These are phyloP conservation scores for Arthrobotrys megalospora DNA, from an alignment of 2,329 filamentous ascomycete species.

Conservation along the genomic window DNA sequence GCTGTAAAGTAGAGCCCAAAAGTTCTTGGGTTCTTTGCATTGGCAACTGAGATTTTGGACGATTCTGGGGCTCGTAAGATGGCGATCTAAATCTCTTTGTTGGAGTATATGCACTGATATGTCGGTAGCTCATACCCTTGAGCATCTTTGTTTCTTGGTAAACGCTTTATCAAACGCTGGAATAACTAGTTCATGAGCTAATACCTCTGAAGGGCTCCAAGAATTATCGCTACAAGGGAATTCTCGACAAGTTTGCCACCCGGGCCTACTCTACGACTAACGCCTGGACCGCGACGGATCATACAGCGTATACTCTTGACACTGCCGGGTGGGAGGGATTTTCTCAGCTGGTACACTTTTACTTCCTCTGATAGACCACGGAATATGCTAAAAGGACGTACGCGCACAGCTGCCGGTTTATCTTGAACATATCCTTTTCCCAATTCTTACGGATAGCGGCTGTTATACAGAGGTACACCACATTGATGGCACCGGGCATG, in stretches of 20 bases:
- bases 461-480: slow-evolving; percentile 98
- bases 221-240: slow-evolving; percentile 92
- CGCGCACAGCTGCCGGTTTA: slow-evolving; percentile 80
- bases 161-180: slow-evolving; percentile 1
- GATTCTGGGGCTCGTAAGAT: slow-evolving; percentile 84
- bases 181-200: neutral
- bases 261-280: slow-evolving; percentile 95
- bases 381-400: neutral
- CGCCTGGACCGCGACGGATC: slow-evolving; percentile 96
- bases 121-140: slow-evolving; percentile 69
- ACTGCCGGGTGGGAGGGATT: slow-evolving; percentile 98
- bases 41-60: slow-evolving; percentile 97
- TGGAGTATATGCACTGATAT: slow-evolving; percentile 31
- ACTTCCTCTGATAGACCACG: neutral
- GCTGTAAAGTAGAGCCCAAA: slow-evolving; percentile 76
- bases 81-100: slow-evolving; percentile 20
- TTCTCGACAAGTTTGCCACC: slow-evolving; percentile 93
- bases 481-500: slow-evolving; percentile 90
- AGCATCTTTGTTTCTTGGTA: slow-evolving; percentile 72
- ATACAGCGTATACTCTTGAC: slow-evolving; percentile 95
- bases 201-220: slow-evolving; percentile 79
- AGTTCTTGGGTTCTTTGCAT: slow-evolving; percentile 91
- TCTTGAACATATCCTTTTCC: slow-evolving; percentile 91
- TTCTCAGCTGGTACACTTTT: slow-evolving; percentile 77
- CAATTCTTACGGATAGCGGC: slow-evolving; percentile 90